Evolutionary conservation across 768 basidiomycete species (phyloP), one percentile per base, ranked within the genome.

Genomic region (Termitomyces sp.): DNA sequence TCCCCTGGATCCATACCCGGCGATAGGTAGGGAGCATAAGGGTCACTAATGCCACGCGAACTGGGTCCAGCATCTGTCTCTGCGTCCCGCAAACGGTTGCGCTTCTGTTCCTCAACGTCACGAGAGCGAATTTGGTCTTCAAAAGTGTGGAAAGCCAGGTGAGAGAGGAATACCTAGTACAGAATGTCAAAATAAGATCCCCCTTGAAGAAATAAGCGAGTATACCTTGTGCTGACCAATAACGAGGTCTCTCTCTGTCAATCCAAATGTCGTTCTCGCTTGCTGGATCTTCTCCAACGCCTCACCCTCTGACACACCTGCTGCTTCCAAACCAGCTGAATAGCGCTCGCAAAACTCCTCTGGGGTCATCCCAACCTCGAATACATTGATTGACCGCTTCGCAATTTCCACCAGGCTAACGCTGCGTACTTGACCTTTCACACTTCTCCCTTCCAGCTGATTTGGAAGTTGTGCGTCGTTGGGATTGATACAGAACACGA

Each of bases 401-500:
- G 89, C 84, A 60, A 98, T 82, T 73, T 93, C 91, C 2, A 87
- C 74, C 64, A 98, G 66, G 0, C 94, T 92, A 26, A 88, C 67
- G 56, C 90, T 89, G 50, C 91, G 81, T 37, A 98, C 88, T 73
- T 98, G 96, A 0, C 91, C 91, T 71, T 95, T 96, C 49, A 98
- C 89, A 40, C 89, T 87, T 45, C 95, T 80, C 12, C 92, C 91
- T 75, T 98, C 96, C 53, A 98, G 76, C 69, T 98, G 95, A 68
- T 94, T 93, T 39, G 95, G 94, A 20, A 98, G 74, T 68, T 96
- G 96, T 26, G 93, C 88, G 74, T 98, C 95, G 68, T 98, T 99
- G 4, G 95, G 94, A 69, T 91, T 94, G 64, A 98, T 73, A 67
- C 94, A 97, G 73, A 96, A 93, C 18, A 97, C 81, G 65, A 87